Percentiles rank a stretch among this genome's conserved stretches.
Conservation (phyloP, 208 protist species). For the Acanthamoeba healyi region DNA sequence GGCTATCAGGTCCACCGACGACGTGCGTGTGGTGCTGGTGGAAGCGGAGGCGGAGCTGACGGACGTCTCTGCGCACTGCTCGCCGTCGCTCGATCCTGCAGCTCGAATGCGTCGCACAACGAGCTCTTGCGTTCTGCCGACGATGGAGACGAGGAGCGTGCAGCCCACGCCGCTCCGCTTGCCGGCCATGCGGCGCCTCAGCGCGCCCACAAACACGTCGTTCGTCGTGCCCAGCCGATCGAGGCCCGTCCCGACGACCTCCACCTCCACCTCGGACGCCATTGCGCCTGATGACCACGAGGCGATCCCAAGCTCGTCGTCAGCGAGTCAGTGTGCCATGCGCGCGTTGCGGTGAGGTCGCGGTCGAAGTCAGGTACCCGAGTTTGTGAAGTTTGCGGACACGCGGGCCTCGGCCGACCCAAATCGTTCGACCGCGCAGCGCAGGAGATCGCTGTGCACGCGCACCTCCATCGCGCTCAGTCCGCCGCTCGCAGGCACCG, state of each 20-base stretch:
- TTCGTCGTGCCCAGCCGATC: background rate
- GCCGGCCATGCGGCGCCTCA: constrained; percentile 10
- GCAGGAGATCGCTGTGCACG: background rate
- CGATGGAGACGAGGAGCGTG: constrained; percentile 1
- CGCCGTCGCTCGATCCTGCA: background rate
- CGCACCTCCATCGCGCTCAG: background rate
- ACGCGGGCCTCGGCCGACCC: background rate
- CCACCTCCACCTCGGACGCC: background rate
- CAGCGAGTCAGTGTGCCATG: background rate
- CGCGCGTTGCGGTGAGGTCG: too few species aligned
- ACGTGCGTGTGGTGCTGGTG: background rate
- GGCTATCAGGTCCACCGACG: background rate
- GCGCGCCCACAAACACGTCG: background rate
- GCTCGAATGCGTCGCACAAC: background rate
- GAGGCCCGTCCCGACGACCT: background rate
- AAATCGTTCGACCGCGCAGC: background rate
- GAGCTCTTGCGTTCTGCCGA: background rate
- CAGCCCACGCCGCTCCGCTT: constrained; percentile 33
- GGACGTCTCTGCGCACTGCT: background rate
- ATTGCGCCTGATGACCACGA: background rate
- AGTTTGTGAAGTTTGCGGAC: background rate
- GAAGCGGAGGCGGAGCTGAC: background rate
- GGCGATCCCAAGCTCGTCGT: too few species aligned
- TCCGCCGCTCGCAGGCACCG: background rate
- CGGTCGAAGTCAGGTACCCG: background rate